A percentile compares a stretch with the other conserved stretches of the same genome.
Conservation (phyloP, 306 rosid species). For the Arachis hypogaea region DNA sequence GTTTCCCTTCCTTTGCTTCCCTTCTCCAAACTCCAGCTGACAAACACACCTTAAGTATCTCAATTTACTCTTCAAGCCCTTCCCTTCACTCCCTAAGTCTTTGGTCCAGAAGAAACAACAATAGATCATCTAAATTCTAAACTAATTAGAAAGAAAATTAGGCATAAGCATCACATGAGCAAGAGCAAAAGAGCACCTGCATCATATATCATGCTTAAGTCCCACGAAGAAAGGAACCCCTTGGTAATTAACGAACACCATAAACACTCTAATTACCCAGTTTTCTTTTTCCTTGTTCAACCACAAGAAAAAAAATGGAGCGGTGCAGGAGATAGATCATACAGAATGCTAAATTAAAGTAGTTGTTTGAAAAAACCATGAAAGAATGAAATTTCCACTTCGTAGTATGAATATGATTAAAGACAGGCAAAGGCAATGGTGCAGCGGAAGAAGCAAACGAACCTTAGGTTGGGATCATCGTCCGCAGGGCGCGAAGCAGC, state of each 20-base stretch:
- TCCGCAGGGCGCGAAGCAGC: constrained; percentile 33
- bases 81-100: too few relatives aligned
- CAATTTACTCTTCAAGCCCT: too few relatives aligned
- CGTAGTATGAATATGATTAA: too few relatives aligned
- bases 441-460: not conserved
- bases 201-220: not conserved
- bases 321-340: not conserved
- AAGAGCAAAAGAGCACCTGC: not conserved
- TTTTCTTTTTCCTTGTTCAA: not conserved
- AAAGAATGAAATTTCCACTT: too few relatives aligned
- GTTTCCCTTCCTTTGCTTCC: too few relatives aligned
- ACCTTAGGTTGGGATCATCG: constrained; percentile 45
- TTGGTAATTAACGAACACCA: not conserved
- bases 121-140: not conserved
- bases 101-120: too few relatives aligned
- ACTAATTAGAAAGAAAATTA: not conserved
- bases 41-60: too few relatives aligned
- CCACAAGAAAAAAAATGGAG: not conserved
- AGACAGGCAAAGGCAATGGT: not conserved
- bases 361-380: too few relatives aligned
- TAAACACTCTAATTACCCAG: not conserved
- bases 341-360: not conserved
- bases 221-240: not conserved
- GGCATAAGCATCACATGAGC: constrained; percentile 4
- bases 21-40: too few relatives aligned